Conservation (phyloP, 768 basidiomycete species). For the Filobasidium wieringae region DNA sequence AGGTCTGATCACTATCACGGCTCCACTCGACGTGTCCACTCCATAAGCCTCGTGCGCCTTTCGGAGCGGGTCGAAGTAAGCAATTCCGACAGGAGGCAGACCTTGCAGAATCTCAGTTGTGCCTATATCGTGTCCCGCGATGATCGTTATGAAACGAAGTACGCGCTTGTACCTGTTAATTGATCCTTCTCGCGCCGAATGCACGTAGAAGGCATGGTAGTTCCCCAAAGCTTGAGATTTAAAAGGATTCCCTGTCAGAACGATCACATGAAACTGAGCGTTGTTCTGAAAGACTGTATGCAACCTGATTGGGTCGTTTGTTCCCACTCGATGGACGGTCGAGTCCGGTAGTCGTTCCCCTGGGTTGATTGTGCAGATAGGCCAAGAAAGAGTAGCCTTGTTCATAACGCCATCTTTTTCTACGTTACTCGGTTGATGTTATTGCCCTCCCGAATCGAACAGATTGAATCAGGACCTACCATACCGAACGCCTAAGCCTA, state of each 20-base stretch:
- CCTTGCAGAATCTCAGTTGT: not conserved
- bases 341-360: not conserved
- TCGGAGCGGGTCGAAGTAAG: not conserved
- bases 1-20: slow-evolving; percentile 29
- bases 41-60: slow-evolving; percentile 19
- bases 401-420: too few species aligned
- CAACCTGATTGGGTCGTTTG: not conserved
- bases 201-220: too few species aligned
- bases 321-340: not conserved
- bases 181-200: too few species aligned
- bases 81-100: not conserved
- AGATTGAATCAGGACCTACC: not conserved
- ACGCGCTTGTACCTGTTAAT: too few species aligned
- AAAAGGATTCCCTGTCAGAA: not conserved
- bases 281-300: not conserved
- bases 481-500: not conserved
- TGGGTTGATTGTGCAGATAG: not conserved
- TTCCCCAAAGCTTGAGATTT: not conserved
- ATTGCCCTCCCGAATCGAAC: too few species aligned
- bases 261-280: not conserved
- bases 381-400: not conserved
- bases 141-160: not conserved
- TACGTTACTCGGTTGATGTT: too few species aligned
- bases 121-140: not conserved
- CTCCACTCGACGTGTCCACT: slow-evolving; percentile 20